Conservation (phyloP, 345 rosid genomes). For the Toxicodendron radicans region DNA sequence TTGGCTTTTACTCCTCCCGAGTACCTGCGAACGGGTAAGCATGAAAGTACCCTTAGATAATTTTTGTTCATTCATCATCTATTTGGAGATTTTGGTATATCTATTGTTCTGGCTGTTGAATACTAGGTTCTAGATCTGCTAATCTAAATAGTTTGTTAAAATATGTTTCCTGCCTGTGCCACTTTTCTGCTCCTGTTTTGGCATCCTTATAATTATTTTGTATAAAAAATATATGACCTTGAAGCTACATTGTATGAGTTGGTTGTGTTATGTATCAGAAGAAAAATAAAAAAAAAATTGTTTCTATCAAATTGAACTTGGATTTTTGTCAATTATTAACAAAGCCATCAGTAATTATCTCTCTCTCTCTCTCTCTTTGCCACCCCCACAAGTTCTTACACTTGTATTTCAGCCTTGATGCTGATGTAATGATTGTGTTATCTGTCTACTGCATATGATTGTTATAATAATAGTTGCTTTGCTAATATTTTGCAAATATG, state of each 20-base stretch:
- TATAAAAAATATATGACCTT: not conserved
- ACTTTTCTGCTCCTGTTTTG: not conserved
- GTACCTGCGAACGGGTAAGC: conserved; percentile 75
- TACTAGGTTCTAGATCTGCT: not conserved
- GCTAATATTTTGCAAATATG: not conserved
- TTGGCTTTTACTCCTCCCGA: conserved; percentile 95
- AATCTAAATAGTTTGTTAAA: not conserved
- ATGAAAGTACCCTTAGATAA: conserved; percentile 3
- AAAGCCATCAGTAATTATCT: not conserved
- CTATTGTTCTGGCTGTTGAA: not conserved
- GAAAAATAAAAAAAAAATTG: not conserved
- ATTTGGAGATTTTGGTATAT: not conserved
- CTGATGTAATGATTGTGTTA: not conserved
- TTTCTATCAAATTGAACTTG: not conserved
- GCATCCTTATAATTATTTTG: not conserved
- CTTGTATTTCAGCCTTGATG: not conserved
- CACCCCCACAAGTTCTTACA: not conserved
- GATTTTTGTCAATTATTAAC: not conserved
- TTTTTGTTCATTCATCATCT: not conserved
- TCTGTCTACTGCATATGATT: conserved; percentile 3
- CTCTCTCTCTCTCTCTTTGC: not conserved
- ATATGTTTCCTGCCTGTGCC: not conserved
- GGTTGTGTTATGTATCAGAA: not conserved
- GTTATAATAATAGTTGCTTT: not conserved
- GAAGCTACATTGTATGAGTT: not conserved